phyloP scores from a whole-genome alignment of 78 protist species.

The Dictyostelium purpureum region DNA sequence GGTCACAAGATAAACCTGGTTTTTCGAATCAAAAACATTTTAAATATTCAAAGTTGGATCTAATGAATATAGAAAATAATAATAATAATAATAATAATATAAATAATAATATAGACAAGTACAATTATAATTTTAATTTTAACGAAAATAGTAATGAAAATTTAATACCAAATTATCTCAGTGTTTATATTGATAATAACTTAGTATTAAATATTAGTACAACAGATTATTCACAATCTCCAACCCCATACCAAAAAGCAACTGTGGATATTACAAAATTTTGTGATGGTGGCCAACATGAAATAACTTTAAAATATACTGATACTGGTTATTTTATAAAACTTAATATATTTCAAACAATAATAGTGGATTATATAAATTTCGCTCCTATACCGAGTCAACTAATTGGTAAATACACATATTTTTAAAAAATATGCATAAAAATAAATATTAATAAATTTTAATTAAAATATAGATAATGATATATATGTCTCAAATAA shows the following conservation, averaged over 20 bases:
- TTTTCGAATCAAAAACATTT: too few species aligned
- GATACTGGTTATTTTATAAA: background rate
- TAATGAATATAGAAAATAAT: background rate
- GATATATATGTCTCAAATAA: background rate
- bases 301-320: background rate
- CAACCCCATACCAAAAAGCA: background rate
- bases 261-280: background rate
- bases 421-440: background rate
- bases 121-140: background rate
- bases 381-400: background rate
- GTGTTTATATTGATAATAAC: background rate
- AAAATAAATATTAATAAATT: background rate
- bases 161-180: background rate
- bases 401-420: background rate
- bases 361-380: background rate
- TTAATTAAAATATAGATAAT: background rate
- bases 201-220: background rate
- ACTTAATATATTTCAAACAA: background rate
- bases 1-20: background rate
- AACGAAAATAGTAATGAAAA: background rate
- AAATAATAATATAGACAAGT: background rate
- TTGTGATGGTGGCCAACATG: background rate
- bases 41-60: constrained; percentile 15
- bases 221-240: background rate
- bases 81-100: background rate